Conservation (phyloP, 495 filamentous ascomycete genomes). For the Penicillium daleae region DNA sequence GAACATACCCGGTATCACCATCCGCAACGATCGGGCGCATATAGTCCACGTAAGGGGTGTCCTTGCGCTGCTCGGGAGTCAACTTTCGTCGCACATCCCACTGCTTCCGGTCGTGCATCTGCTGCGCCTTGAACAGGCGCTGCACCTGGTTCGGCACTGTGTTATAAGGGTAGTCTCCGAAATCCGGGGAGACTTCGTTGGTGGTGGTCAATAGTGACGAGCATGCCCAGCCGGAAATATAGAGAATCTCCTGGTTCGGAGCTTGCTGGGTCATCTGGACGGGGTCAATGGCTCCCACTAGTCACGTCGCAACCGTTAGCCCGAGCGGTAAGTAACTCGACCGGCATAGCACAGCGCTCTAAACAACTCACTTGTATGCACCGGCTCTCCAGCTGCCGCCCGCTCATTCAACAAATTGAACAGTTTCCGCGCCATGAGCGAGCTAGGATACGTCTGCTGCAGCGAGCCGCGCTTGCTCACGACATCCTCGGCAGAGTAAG, state of each 20-base stretch:
- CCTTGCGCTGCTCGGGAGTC: constrained; percentile 67
- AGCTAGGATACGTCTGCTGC: constrained; percentile 86
- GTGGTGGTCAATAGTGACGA: constrained; percentile 88
- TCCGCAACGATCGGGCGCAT: constrained; percentile 96
- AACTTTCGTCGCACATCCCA: constrained; percentile 83
- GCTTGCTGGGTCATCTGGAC: constrained; percentile 99
- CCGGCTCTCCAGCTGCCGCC: constrained; percentile 75
- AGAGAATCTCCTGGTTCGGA: constrained; percentile 91
- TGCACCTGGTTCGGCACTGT: constrained; percentile 98
- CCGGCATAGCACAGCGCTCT: constrained; percentile 3
- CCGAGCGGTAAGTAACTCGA: not conserved
- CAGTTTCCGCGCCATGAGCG: constrained; percentile 89
- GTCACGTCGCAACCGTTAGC: constrained; percentile 18
- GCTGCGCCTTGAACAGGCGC: constrained; percentile 92
- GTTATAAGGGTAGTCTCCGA: constrained; percentile 98
- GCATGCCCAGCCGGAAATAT: constrained; percentile 97
- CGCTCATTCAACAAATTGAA: constrained; percentile 84
- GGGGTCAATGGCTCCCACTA: constrained; percentile 96
- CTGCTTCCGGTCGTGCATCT: constrained; percentile 93
- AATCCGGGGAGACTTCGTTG: constrained; percentile 95
- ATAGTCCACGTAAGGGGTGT: constrained; percentile 86
- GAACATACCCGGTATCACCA: constrained; percentile 81
- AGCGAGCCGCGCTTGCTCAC: constrained; percentile 89
- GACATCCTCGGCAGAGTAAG: constrained; percentile 87
- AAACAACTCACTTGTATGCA: constrained; percentile 76